Percentiles rank a stretch among this genome's conserved stretches.
Conservation (phyloP, 345 rosid species). For the Cardamine occulta region DNA sequence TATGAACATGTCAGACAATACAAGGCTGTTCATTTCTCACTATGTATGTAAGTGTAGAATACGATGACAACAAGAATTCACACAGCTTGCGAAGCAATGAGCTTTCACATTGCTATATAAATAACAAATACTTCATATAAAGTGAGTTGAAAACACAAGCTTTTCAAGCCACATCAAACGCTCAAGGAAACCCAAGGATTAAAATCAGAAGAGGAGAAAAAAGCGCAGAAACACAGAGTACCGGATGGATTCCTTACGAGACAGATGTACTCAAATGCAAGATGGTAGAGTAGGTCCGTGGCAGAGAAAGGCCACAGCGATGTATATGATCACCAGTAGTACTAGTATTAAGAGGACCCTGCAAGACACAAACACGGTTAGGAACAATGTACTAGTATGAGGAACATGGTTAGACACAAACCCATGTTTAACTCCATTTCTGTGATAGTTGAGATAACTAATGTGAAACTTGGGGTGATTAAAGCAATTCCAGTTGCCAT, state of each 20-base stretch:
- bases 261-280: slow-evolving; percentile 53
- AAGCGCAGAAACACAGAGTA: neutral
- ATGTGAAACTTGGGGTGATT: neutral
- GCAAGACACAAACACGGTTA: slow-evolving; percentile 41
- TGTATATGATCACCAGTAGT: slow-evolving; percentile 69
- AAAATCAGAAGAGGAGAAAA: slow-evolving; percentile 19
- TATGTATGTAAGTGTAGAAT: slow-evolving; percentile 9
- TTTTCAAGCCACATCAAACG: slow-evolving; percentile 27
- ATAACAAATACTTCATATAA: slow-evolving; percentile 16
- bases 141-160: slow-evolving; percentile 27
- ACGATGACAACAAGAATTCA: slow-evolving; percentile 32
- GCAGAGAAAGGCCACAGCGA: slow-evolving; percentile 77
- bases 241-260: slow-evolving; percentile 6
- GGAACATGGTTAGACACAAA: slow-evolving; percentile 55
- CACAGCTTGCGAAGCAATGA: slow-evolving; percentile 34
- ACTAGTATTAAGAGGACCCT: slow-evolving; percentile 70
- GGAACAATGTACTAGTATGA: slow-evolving; percentile 39
- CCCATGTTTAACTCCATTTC: neutral
- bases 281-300: slow-evolving; percentile 82
- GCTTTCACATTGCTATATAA: slow-evolving; percentile 40
- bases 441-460: neutral
- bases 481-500: slow-evolving; percentile 9
- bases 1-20: slow-evolving; percentile 28
- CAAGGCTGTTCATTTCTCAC: slow-evolving; percentile 31
- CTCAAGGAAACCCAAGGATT: slow-evolving; percentile 23